Base-by-base conservation (phyloP, 2,329 filamentous ascomycete species). In the Pseudonectria foliicola region DNA sequence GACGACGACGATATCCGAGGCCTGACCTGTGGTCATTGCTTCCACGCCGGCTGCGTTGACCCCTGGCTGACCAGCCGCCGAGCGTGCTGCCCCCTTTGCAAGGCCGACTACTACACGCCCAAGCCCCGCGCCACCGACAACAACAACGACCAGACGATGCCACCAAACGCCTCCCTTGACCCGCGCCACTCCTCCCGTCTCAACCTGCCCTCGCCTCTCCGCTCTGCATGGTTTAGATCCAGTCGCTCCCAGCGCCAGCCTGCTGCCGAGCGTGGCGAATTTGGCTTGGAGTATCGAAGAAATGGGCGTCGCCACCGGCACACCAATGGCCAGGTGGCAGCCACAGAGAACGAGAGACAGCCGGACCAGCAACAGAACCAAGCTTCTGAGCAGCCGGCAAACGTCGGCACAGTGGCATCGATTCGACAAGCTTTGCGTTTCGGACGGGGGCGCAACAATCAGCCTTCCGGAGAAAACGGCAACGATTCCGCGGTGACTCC, bases 41-140 rank as follows among this genome's bases (percentile, higher is more conserved):
- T 96, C 75, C 92, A 98, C 59, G 89, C 88, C 33, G 85, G 83
- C 26, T 98, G 92, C 56, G 77, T 98, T 31, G 92, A 98, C 51
- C 92, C 92, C 10, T 98, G 92, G 92, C 67, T 98, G 44, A 98
- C 92, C 8, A 89, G 85, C 55, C 79, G 92, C 44, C 82, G 90
- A 46, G 92, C 92, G 16, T 96, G 90, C 67, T 98, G 92, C 59
- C 92, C 92, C 6, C 79, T 98, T 6, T 98, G 92, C 71, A 98
- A 98, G 66, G 86, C 90, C 27, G 92, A 98, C 56, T 98, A 96
- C 61, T 96, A 94, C 60, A 82, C 87, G 3, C 90, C 92, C 0
- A 96, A 96, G 63, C 86, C 88, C 33, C 83, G 87, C 12, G 70
- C 84, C 3, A 56, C 60, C 8, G 60, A 66, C 10, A 60, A 64